Percentiles rank a stretch among this genome's conserved stretches.
These are phyloP conservation scores for Exidia glandulosa DNA, from an alignment of 768 basidiomycete genomes.

Conservation along the genomic window DNA sequence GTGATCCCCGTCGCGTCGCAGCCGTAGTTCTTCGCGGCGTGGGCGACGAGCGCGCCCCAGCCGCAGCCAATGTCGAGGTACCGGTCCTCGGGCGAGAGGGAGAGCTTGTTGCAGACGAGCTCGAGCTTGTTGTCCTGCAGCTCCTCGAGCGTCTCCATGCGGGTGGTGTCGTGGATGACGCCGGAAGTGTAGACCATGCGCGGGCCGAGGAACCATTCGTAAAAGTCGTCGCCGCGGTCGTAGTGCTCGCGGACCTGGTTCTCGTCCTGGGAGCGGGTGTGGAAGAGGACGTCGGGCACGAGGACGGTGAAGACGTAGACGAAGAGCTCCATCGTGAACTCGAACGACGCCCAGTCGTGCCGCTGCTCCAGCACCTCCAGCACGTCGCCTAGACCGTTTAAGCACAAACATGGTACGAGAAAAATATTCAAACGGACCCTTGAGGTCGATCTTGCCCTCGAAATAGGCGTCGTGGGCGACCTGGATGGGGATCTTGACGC, in stretches of 20 bases:
- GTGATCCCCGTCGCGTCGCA: slow-evolving; percentile 96
- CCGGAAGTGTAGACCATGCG: slow-evolving; percentile 98
- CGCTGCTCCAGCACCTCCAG: slow-evolving; percentile 88
- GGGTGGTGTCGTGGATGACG: slow-evolving; percentile 58
- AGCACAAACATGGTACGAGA: not conserved
- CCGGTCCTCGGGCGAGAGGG: slow-evolving; percentile 76
- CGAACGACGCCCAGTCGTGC: slow-evolving; percentile 92
- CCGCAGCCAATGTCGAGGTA: slow-evolving; percentile 83
- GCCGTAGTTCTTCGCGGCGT: slow-evolving; percentile 95
- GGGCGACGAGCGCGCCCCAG: slow-evolving; percentile 92
- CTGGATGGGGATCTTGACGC: slow-evolving; percentile 92
- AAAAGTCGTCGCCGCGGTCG: slow-evolving; percentile 96
- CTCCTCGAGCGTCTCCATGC: slow-evolving; percentile 76
- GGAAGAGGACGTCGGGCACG: slow-evolving; percentile 87
- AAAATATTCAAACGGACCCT: slow-evolving; percentile 42
- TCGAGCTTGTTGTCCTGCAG: slow-evolving; percentile 98
- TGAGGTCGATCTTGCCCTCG: slow-evolving; percentile 91
- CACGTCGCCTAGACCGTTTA: slow-evolving; percentile 60
- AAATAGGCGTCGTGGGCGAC: slow-evolving; percentile 96
- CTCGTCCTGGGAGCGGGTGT: slow-evolving; percentile 85
- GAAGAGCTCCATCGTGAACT: slow-evolving; percentile 83
- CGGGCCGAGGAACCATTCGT: slow-evolving; percentile 90
- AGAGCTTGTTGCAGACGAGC: slow-evolving; percentile 88
- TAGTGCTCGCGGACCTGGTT: slow-evolving; percentile 95
- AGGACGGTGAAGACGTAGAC: slow-evolving; percentile 83